Percentiles rank a stretch among this genome's conserved stretches.
phyloP scores from a whole-genome alignment of 2,329 filamentous ascomycete species.

The Claviceps humidiphila region DNA sequence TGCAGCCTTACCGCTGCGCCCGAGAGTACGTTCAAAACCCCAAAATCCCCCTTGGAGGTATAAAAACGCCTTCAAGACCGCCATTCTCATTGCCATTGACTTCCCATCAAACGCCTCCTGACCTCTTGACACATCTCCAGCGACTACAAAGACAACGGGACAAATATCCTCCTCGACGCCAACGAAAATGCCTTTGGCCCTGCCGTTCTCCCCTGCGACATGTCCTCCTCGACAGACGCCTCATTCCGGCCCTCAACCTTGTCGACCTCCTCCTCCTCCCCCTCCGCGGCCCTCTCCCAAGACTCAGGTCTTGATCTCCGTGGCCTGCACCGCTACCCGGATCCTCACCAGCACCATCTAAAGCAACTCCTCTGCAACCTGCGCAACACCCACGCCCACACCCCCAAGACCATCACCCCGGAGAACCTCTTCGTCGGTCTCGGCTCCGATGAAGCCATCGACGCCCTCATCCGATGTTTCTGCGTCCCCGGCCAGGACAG shows the following conservation, averaged over 20 bases:
- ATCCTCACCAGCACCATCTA: constrained; percentile 80
- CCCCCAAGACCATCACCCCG: constrained; percentile 56
- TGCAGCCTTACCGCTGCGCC: constrained; percentile 70
- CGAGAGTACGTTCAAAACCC: constrained; percentile 45
- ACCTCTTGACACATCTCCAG: constrained; percentile 29
- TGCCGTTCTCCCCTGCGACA: no score
- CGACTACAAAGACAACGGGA: constrained; percentile 98
- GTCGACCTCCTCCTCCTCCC: constrained; percentile 28
- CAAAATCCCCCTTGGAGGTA: not conserved
- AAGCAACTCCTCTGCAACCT: constrained; percentile 79
- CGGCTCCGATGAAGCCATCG: constrained; percentile 92
- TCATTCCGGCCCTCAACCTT: constrained; percentile 58
- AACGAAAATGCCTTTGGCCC: no score
- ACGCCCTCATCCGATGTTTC: constrained; percentile 86
- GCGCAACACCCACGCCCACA: constrained; percentile 76
- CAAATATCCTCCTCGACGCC: constrained; percentile 54
- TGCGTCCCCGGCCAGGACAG: constrained; percentile 77
- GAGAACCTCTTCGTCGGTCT: constrained; percentile 90
- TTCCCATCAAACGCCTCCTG: not conserved
- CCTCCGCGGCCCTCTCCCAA: constrained; percentile 15
- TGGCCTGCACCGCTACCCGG: constrained; percentile 85
- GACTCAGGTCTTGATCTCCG: constrained; percentile 50
- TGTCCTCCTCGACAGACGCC: no score
- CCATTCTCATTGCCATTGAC: not conserved
- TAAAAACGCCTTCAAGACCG: not conserved